phyloP scores from a whole-genome alignment of 139 green algal genomes.

The Coelastrella sp. region DNA sequence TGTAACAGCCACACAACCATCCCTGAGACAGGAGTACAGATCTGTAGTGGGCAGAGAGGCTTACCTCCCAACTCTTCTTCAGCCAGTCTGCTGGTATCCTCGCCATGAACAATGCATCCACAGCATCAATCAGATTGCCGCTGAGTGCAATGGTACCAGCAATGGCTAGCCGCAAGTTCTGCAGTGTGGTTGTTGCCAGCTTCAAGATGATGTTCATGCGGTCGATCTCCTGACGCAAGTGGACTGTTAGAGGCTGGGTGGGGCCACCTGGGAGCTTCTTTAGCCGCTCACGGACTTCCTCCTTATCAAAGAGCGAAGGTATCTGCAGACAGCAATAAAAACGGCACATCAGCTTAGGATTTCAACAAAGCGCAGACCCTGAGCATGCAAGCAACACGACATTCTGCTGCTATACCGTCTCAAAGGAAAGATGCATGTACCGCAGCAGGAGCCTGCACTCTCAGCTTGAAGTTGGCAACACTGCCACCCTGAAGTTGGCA shows the following conservation, averaged over 20 bases:
- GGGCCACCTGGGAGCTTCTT: conserved; percentile 86
- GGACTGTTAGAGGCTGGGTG: conserved; percentile 89
- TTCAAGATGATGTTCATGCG: conserved; percentile 88
- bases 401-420: too few species aligned
- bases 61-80: conserved; percentile 82
- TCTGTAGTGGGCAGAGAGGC: not conserved
- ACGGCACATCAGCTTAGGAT: too few species aligned
- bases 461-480: too few species aligned
- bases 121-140: conserved; percentile 81
- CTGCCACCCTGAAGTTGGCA: too few species aligned
- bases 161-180: conserved; percentile 91
- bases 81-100: conserved; percentile 88
- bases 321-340: conserved; percentile 42
- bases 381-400: too few species aligned
- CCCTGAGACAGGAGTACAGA: too few species aligned
- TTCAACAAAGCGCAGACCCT: too few species aligned
- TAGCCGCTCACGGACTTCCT: conserved; percentile 91
- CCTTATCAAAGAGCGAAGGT: conserved; percentile 87
- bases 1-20: too few species aligned
- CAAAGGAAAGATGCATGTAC: too few species aligned
- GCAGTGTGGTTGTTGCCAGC: conserved; percentile 75
- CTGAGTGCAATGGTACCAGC: conserved; percentile 91
- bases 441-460: not conserved
- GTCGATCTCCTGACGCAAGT: conserved; percentile 95
- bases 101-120: conserved; percentile 90